Conservation (phyloP, 371 early-diverging fungal genomes). For the Blyttiomyces sp. region DNA sequence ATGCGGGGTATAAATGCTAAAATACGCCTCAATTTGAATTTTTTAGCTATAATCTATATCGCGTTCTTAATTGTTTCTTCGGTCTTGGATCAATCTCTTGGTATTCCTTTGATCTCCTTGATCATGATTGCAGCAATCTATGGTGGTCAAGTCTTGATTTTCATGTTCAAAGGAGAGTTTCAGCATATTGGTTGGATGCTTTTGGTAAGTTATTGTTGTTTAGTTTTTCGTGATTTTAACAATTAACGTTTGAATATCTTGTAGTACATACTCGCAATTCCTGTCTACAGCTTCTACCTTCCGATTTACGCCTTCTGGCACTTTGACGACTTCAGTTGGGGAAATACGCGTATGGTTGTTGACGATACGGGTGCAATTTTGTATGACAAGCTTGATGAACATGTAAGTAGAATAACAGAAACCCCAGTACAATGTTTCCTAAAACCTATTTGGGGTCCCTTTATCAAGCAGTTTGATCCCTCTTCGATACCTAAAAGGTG, state of each 20-base stretch:
- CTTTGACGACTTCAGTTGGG: constrained; percentile 97
- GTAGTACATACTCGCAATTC: constrained; percentile 64
- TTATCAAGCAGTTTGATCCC: constrained; percentile 72
- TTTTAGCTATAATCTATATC: constrained; percentile 47
- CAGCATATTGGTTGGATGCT: constrained; percentile 52
- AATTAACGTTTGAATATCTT: constrained; percentile 50
- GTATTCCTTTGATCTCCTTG: constrained; percentile 32
- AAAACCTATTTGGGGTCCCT: constrained; percentile 24
- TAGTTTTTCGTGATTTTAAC: constrained; percentile 88
- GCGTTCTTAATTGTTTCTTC: constrained; percentile 64
- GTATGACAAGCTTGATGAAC: constrained; percentile 52
- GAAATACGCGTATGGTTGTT: constrained; percentile 39
- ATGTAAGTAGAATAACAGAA: too few species aligned
- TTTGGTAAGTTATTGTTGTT: constrained; percentile 54
- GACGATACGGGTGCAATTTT: constrained; percentile 66
- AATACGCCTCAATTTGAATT: background rate
- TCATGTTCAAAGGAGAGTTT: constrained; percentile 39
- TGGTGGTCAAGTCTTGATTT: constrained; percentile 49
- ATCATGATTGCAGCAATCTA: constrained; percentile 43
- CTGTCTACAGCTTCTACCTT: constrained; percentile 93
- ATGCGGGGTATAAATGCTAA: constrained; percentile 42
- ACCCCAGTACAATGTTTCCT: background rate
- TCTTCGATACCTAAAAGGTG: constrained; percentile 78
- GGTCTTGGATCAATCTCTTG: constrained; percentile 17
- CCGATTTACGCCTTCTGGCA: constrained; percentile 98